Evolutionary conservation across 1,284 basidiomycete genomes (phyloP), one percentile per base, ranked within the genome.

Genomic region (Tausonia pullulans): DNA sequence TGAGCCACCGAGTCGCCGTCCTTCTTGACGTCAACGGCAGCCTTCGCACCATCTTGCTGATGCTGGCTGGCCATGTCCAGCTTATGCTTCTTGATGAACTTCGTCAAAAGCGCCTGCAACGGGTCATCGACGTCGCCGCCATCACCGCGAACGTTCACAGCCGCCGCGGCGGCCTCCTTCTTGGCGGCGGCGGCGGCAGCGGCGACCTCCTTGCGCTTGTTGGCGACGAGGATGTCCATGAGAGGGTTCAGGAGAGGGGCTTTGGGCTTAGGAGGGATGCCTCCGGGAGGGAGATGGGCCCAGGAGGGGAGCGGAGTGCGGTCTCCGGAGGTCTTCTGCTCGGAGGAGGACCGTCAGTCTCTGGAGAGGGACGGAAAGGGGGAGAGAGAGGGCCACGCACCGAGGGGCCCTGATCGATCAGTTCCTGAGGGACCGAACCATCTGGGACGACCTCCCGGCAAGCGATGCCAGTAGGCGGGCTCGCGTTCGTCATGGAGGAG

Each of bases 401-500:
- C n/a, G 53, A 16, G 9, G 10, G 11, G 4, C 13, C 50, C n/a
- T 46, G 10, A 5, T 57, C 64, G 45, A 61, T 46, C 7, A 40
- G 39, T 27, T 43, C 27, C 8, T 44, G n/a, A 7, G 52, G 59
- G 3, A 61, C 13, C n/a, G 51, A 45, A 0, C 60, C 64, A 46
- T 62, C 56, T 2, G 60, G 45, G 14, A 66, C 45, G 49, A 66
- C 59, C 46, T 66, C 64, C n/a, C 64, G n/a, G 40, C 64, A 66
- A 3, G 48, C 43, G 40, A 66, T 61, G 8, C 46, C 52, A 2
- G 44, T 39, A 5, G 51, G 61, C 16, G 56, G 50, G 44, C 48
- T 56, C 3, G 57, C 40, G 11, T n/a, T 43, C 3, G 41, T n/a
- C 2, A 56, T 49, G 4, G 46, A 51, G 0, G 60, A 59, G 79